Evolutionary conservation across 352 stramenopile species (phyloP), one percentile per base, ranked within the genome.

Genomic region (Blastocystis sp.): DNA sequence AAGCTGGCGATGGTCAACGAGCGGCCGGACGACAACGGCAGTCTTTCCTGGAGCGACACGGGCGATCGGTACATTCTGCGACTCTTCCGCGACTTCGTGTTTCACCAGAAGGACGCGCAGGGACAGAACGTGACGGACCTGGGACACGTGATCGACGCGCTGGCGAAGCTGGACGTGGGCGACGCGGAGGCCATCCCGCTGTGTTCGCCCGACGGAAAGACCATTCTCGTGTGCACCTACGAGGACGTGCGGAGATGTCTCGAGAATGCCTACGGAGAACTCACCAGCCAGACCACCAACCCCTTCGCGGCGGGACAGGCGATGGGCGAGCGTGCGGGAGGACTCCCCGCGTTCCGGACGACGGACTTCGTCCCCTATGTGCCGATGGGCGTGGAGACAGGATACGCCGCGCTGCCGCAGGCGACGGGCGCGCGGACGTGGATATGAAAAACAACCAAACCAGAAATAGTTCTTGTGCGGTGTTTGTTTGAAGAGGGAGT

Each of bases 81-180:
- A 71, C 88, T 96, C 34, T 96, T 96, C 88, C 89, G 92, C 71
- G 92, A 96, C 89, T 95, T 91, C 87, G 89, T 94, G 3, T 95
- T 95, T 87, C 92, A 94, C 87, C 91, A 96, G 90, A 91, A 91
- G 32, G 92, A 95, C 87, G 90, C 89, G 29, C 63, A 88, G 69
- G 92, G 92, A 29, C 88, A 90, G 76, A 91, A 92, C n/a, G 89
- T 94, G 6, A 90, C 96, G 88, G 92, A 96, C 88, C 89, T 94
- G 48, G 92, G 91, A 6, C 92, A 95, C 89, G 89, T 95, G 27
- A 87, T 95, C 6, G 90, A 92, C n/a, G 89, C 87, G 48, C 87
- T 96, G 24, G 93, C 94, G 84, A 93, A 94, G 87, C 88, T 96
- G 29, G 93, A 96, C 89, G 89, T 90, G 21, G 90, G 89, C 0